Percentiles rank a stretch among this genome's conserved stretches.
Conservation (phyloP, 116 monocot genomes). For the Thalassia testudinum region DNA sequence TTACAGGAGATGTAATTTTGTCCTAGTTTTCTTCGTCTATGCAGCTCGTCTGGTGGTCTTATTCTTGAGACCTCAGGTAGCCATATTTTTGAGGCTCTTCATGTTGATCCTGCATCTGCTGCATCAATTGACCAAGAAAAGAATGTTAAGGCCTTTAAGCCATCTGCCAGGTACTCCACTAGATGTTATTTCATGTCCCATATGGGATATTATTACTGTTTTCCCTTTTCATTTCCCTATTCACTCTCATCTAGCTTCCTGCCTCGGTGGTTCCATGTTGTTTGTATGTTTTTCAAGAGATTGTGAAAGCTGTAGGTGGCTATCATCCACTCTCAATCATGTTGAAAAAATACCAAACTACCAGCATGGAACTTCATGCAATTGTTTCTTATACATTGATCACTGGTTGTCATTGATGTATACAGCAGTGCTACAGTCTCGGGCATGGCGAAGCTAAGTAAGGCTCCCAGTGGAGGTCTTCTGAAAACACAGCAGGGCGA, state of each 20-base stretch:
- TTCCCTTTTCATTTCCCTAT: neutral
- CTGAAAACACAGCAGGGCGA: slow-evolving; percentile 46
- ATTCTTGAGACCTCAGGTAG: slow-evolving; percentile 43
- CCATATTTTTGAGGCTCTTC: slow-evolving; percentile 90
- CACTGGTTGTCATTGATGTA: neutral
- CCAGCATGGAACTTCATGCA: neutral
- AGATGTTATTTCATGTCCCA: neutral
- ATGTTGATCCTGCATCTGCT: slow-evolving; percentile 90
- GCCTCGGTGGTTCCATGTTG: too few relatives aligned
- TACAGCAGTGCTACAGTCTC: slow-evolving; percentile 21
- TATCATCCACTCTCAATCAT: too few relatives aligned
- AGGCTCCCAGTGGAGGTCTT: slow-evolving; percentile 33
- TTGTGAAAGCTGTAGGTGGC: too few relatives aligned
- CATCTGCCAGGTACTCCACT: slow-evolving; percentile 41
- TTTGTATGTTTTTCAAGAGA: too few relatives aligned
- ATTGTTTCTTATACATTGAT: neutral
- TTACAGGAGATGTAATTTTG: too few relatives aligned
- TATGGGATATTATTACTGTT: too few relatives aligned
- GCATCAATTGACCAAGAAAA: slow-evolving; percentile 67
- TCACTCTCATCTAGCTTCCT: too few relatives aligned
- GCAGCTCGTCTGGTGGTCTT: slow-evolving; percentile 54
- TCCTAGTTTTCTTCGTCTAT: slow-evolving; percentile 8
- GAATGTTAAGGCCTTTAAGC: slow-evolving; percentile 40
- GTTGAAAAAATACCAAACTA: too few relatives aligned
- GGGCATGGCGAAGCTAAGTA: slow-evolving; percentile 61